Conservation (phyloP, 805 yeast species). For the Pichia deserticola region DNA sequence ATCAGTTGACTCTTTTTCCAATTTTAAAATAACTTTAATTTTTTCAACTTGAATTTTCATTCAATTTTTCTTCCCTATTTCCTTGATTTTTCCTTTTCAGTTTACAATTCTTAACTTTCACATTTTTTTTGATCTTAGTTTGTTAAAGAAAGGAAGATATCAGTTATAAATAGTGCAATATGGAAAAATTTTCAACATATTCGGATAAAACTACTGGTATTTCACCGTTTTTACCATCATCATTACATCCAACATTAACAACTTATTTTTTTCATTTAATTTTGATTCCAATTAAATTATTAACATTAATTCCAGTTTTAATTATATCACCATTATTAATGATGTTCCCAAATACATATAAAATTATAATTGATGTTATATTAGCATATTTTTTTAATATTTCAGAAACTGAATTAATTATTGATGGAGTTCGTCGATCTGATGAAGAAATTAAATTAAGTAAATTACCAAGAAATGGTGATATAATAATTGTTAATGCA, state of each 20-base stretch:
- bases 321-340: slow-evolving; percentile 15
- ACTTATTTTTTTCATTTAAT: slow-evolving; percentile 5
- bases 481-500: slow-evolving; percentile 49
- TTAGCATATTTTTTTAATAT: slow-evolving; percentile 30
- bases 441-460: slow-evolving; percentile 27
- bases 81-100: neutral
- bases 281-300: slow-evolving; percentile 7
- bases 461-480: slow-evolving; percentile 35
- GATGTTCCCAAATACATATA: slow-evolving; percentile 11
- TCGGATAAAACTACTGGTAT: slow-evolving; percentile 93
- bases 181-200: slow-evolving; percentile 83
- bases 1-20: too few relatives aligned
- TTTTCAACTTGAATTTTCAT: too few relatives aligned
- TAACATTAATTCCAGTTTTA: slow-evolving; percentile 19
- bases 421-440: slow-evolving; percentile 45
- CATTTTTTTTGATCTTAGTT: neutral
- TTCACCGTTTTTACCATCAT: slow-evolving; percentile 70
- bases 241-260: slow-evolving; percentile 16
- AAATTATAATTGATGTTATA: slow-evolving; percentile 14
- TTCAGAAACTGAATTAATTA: slow-evolving; percentile 24
- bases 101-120: too few relatives aligned
- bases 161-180: slow-evolving; percentile 16
- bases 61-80: too few relatives aligned
- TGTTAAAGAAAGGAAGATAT: neutral
- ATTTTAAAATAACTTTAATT: too few relatives aligned